Percentiles rank a stretch among this genome's conserved stretches.
Conservation (phyloP, 2,329 filamentous ascomycete species). For the Phaeosphaeriaceae sp. region DNA sequence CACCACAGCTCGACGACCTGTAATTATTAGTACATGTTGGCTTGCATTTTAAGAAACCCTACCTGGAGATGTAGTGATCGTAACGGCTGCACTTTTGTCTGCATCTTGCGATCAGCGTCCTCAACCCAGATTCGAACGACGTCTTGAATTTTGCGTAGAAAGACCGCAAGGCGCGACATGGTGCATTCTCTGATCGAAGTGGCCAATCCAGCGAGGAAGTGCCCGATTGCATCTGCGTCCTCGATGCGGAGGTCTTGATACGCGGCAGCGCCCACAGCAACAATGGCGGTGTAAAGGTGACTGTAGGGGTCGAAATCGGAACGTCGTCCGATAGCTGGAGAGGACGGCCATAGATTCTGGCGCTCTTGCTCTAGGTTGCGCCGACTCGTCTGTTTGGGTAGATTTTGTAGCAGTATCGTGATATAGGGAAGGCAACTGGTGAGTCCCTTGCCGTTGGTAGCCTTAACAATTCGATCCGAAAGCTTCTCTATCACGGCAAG, state of each 20-base stretch:
- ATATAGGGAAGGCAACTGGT: slow-evolving; percentile 32
- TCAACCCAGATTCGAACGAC: slow-evolving; percentile 70
- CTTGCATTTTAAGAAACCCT: slow-evolving; percentile 2
- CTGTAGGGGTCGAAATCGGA: slow-evolving; percentile 66
- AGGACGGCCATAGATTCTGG: slow-evolving; percentile 70
- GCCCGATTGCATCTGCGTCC: slow-evolving; percentile 49
- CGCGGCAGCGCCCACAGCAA: slow-evolving; percentile 58
- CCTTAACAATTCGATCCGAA: slow-evolving; percentile 53
- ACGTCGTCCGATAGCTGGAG: slow-evolving; percentile 42
- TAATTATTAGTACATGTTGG: slow-evolving; percentile 14
- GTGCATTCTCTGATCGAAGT: slow-evolving; percentile 49
- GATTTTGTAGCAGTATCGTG: slow-evolving; percentile 44
- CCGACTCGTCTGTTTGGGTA: slow-evolving; percentile 53
- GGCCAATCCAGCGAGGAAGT: slow-evolving; percentile 63
- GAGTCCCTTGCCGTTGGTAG: slow-evolving; percentile 25
- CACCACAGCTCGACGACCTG: slow-evolving; percentile 51
- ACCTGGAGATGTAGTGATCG: slow-evolving; percentile 36
- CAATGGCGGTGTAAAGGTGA: slow-evolving; percentile 68
- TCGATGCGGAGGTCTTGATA: slow-evolving; percentile 59
- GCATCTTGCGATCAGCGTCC: slow-evolving; percentile 55
- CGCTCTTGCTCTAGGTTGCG: slow-evolving; percentile 66
- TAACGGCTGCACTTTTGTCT: slow-evolving; percentile 25
- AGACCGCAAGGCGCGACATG: slow-evolving; percentile 59
- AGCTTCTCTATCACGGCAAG: slow-evolving; percentile 75
- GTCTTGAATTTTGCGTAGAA: slow-evolving; percentile 67